A percentile compares a stretch with the other conserved stretches of the same genome.
Evolutionary conservation across 2,329 filamentous ascomycete species (phyloP).

Genomic region (Pyricularia pennisetigena): DNA sequence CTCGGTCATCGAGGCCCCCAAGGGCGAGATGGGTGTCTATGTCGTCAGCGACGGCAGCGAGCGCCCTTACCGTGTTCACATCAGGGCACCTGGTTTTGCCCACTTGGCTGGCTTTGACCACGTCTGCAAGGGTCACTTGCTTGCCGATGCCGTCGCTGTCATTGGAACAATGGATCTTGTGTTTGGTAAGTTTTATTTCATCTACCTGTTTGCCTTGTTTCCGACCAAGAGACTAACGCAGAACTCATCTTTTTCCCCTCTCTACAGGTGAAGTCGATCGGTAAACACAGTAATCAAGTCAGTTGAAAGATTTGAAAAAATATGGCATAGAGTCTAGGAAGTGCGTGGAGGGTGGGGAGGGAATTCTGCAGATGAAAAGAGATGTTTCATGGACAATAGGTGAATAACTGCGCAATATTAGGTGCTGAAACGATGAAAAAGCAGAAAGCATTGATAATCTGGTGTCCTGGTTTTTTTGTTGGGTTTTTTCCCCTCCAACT

Average conservation of each 20-base stretch:
- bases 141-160: constrained; percentile 94
- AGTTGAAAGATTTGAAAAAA: background rate
- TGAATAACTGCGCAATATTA: background rate
- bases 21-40: constrained; percentile 99
- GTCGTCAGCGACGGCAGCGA: constrained; percentile 94
- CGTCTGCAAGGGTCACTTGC: constrained; percentile 78
- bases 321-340: background rate
- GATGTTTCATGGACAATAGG: constrained; percentile 8
- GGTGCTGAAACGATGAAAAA: background rate
- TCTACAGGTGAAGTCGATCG: constrained; percentile 50
- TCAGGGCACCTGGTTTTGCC: constrained; percentile 91
- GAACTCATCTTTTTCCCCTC: background rate
- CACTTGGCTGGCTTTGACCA: constrained; percentile 94
- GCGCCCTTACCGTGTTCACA: constrained; percentile 94
- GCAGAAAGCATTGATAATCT: constrained; percentile 1
- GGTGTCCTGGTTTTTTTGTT: background rate
- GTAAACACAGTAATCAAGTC: constrained; percentile 18
- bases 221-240: background rate
- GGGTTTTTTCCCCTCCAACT: background rate
- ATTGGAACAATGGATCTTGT: constrained; percentile 87
- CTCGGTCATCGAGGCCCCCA: constrained; percentile 96
- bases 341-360: constrained; percentile 11
- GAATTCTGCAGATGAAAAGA: constrained; percentile 19
- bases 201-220: background rate
- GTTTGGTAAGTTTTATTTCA: constrained; percentile 53